Evolutionary conservation across 345 rosid species (phyloP).

Genomic region (Ceriops tagal): DNA sequence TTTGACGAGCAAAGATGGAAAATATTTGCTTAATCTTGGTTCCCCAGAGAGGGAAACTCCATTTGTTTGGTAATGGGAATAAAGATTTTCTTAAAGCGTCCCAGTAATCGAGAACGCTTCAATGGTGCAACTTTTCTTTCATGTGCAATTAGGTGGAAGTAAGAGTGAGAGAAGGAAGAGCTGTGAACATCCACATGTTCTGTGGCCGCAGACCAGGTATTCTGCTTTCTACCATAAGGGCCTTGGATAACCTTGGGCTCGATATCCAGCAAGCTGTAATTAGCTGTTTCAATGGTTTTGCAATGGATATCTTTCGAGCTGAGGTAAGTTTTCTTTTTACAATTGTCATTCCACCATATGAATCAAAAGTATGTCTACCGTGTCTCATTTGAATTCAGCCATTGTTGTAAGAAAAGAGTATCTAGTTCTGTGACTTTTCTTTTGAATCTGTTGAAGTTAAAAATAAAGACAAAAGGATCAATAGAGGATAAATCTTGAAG

Average conservation of each 20-base stretch:
- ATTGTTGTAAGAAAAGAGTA: no score
- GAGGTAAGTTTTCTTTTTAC: constrained; percentile 47
- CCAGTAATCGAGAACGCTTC: no score
- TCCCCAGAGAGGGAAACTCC: no score
- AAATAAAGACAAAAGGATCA: no score
- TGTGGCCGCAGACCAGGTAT: constrained; percentile 92
- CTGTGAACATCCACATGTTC: constrained; percentile 97
- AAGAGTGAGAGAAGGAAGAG: constrained; percentile 87
- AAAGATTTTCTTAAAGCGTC: no score
- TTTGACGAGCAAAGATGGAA: no score
- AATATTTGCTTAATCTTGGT: no score
- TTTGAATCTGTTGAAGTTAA: no score
- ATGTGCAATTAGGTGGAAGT: constrained; percentile 68
- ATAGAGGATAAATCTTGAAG: no score
- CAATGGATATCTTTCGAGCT: constrained; percentile 90
- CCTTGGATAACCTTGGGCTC: constrained; percentile 83
- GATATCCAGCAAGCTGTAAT: constrained; percentile 96
- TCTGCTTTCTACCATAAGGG: constrained; percentile 84
- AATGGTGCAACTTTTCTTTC: no score
- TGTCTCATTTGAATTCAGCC: neutral
- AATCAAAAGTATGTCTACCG: neutral
- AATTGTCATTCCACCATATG: neutral
- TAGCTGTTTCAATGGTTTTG: constrained; percentile 95
- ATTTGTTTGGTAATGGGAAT: no score
- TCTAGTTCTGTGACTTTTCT: no score